Base-by-base conservation (phyloP, 768 basidiomycete species). In the Trametes elegans region DNA sequence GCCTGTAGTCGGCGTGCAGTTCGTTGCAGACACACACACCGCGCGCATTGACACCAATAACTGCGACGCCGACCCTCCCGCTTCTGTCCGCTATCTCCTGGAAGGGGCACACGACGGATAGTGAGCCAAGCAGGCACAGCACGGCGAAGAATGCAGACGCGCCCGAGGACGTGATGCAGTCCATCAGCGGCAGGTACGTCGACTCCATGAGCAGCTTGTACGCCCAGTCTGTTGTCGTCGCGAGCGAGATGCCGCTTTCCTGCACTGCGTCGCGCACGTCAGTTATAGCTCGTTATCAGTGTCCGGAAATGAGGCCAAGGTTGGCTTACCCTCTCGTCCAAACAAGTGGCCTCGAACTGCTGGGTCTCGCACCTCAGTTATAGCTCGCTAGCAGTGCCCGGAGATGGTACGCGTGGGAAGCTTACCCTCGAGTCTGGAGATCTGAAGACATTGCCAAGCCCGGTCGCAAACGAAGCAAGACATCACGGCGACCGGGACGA, bases 311-410 rank as follows among this genome's bases (percentile, higher is more conserved):
- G 14, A 3, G 16, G 26, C 19, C 26, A 18, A 16, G 32, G 9
- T 23, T 14, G 48, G 66, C 70, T 26, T 36, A 81, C 84, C 83
- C 76, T 90, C 87, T 32, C 92, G 78, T 18, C 78, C 75, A 70
- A 93, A 93, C 10, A 93, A 76, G 66, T 92, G 90, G 41, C 88
- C 89, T 68, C 91, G 90, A n/a, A n/a, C n/a, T n/a, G n/a, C 85
- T 85, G 50, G 8, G 18, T 18, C 16, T 13, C 19, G 34, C 2
- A 27, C 32, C 14, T 26, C 27, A 21, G 18, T 26, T n/a, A n/a
- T n/a, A n/a, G n/a, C n/a, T n/a, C n/a, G n/a, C n/a, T n/a, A n/a
- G n/a, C n/a, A n/a, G n/a, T n/a, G n/a, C 28, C 19, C 44, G 29
- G 19, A 49, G 23, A 53, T 34, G 14, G 5, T 13, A 21, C 19